A percentile compares a stretch with the other conserved stretches of the same genome.
Conservation (phyloP, 192 early-diverging fungal genomes). For the Backusella tuberculispora region DNA sequence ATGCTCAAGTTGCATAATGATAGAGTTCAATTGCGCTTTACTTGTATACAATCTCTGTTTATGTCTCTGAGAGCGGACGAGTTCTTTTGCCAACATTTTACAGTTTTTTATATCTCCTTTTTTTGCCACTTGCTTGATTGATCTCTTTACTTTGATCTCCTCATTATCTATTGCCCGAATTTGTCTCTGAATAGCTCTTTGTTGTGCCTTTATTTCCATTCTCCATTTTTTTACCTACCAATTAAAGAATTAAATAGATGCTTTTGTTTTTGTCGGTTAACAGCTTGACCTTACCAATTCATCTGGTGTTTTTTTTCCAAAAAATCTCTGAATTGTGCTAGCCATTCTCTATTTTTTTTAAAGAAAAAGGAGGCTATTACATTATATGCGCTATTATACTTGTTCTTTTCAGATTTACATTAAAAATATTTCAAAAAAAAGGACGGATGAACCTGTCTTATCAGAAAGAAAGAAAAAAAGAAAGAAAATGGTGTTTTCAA, state of each 20-base stretch:
- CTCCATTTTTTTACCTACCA: conserved; percentile 91
- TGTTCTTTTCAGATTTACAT: conserved; percentile 8
- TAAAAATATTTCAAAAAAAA: neutral
- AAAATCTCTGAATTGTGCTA: conserved; percentile 52
- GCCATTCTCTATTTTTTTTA: conserved; percentile 11
- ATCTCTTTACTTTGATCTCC: conserved; percentile 78
- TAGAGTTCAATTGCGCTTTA: conserved; percentile 93
- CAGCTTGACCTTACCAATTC: conserved; percentile 49
- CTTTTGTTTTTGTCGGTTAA: neutral
- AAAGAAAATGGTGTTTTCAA: neutral
- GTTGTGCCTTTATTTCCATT: conserved; percentile 76
- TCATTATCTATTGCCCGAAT: conserved; percentile 79
- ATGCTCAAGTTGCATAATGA: conserved; percentile 87
- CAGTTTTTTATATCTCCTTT: conserved; percentile 77
- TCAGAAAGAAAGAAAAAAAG: neutral
- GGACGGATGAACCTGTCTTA: neutral
- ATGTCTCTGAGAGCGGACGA: conserved; percentile 80
- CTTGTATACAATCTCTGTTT: conserved; percentile 80
- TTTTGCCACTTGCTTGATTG: conserved; percentile 87
- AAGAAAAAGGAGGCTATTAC: neutral
- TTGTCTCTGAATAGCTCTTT: conserved; percentile 87
- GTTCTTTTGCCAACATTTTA: conserved; percentile 80
- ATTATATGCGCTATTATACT: neutral
- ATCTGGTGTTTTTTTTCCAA: conserved; percentile 64
- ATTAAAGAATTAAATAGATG: neutral